phyloP scores from a whole-genome alignment of 179 eudicot species.

The Sideroxylon spinosum region DNA sequence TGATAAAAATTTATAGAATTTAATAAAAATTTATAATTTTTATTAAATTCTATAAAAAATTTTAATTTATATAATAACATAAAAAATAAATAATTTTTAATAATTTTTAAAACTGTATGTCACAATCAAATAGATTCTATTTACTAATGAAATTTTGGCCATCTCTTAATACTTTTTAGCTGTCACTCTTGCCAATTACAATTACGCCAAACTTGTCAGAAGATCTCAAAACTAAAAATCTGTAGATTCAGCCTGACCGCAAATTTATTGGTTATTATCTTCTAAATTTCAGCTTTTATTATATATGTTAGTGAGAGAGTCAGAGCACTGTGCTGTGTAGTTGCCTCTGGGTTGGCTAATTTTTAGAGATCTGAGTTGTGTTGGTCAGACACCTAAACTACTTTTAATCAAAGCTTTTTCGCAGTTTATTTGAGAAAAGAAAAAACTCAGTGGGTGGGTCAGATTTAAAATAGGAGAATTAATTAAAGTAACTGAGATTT shows the following conservation, averaged over 20 bases:
- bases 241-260: conserved; percentile 8
- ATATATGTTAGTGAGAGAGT: too few relatives aligned
- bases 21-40: too few relatives aligned
- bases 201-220: too few relatives aligned
- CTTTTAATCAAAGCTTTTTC: conserved; percentile 14
- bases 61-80: too few relatives aligned
- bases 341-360: neutral
- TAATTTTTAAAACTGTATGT: too few relatives aligned
- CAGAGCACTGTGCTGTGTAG: neutral
- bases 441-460: conserved; percentile 11
- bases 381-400: conserved; percentile 8
- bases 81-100: too few relatives aligned
- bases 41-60: too few relatives aligned
- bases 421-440: neutral
- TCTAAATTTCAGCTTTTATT: neutral
- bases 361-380: conserved; percentile 2
- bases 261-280: neutral
- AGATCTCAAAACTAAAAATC: neutral
- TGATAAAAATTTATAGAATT: too few relatives aligned
- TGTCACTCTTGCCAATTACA: too few relatives aligned
- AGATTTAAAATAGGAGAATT: neutral
- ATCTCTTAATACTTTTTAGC: too few relatives aligned
- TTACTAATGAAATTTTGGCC: too few relatives aligned
- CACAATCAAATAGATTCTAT: too few relatives aligned
- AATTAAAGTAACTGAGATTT: conserved; percentile 3